These are phyloP conservation scores for Russula abietina DNA, from an alignment of 768 basidiomycete genomes.

Conservation along the genomic window DNA sequence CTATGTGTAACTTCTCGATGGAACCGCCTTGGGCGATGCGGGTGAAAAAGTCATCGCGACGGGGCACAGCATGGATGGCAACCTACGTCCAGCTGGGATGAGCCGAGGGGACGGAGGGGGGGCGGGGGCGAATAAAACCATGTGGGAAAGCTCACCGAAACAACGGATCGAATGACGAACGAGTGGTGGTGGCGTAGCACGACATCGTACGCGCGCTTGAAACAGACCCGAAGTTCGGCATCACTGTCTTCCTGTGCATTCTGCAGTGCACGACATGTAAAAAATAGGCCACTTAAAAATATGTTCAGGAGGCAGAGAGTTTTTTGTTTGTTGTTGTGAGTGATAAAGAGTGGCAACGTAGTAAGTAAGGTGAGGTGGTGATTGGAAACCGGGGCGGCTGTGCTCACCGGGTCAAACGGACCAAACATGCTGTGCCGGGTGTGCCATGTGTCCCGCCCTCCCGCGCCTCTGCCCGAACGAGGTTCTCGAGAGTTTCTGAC, in stretches of 20 bases:
- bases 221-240: conserved; percentile 58
- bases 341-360: conserved; percentile 5
- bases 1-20: conserved; percentile 46
- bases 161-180: conserved; percentile 59
- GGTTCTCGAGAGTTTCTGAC: conserved; percentile 54
- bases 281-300: conserved; percentile 55
- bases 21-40: conserved; percentile 57
- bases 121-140: background rate
- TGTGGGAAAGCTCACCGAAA: conserved; percentile 47
- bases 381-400: conserved; percentile 5
- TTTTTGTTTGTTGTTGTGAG: background rate
- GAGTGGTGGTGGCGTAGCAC: conserved; percentile 62
- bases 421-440: conserved; percentile 55
- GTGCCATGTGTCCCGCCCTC: conserved; percentile 43
- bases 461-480: conserved; percentile 47
- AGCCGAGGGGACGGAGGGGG: background rate
- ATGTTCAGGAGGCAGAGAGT: background rate
- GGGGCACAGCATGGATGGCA: conserved; percentile 49
- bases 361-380: background rate
- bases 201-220: conserved; percentile 63
- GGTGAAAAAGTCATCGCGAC: conserved; percentile 55
- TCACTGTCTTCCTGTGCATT: conserved; percentile 51
- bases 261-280: conserved; percentile 62
- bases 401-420: conserved; percentile 58
- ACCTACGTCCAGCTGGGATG: conserved; percentile 26